Base-by-base conservation (phyloP, 1,139 yeast species). In the Pichia sp. region DNA sequence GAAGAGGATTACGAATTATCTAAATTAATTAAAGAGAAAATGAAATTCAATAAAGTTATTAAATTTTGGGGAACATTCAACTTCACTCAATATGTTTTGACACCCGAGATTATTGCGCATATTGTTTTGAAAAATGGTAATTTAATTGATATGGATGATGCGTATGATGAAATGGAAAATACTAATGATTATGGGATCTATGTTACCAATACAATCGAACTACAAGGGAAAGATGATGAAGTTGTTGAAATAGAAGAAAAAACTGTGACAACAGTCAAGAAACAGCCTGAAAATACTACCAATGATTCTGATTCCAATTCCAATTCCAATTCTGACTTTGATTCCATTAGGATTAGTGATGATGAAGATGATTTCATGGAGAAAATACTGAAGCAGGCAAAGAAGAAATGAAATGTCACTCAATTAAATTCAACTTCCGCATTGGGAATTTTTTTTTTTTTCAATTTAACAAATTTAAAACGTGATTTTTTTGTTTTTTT, bases 31-130 rank as follows among this genome's bases (percentile, higher is more conserved):
- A 67, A 41, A 58, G 67, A 30, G 57, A 65, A 47, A 73, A 59
- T 55, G 56, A 64, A 43, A 56, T 62, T 2, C 60, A 70, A 77
- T 57, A 67, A 71, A 18, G 78, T 81, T 0, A 66, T 84, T 4
- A 68, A 71, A 44, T 84, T 81, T 70, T 84, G 89, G 89, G 80
- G 85, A 1, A 60, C 71, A 0, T 72, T 73, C 25, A 78, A 79
- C 49, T 85, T 83, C 61, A 66, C 76, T 2, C 73, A 78, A 9
- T 81, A 80, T 60, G 82, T 84, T 0, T 65, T 85, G 28, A 83
- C 87, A 14, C 84, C 85, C 45, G 91, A 85, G 59, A 65, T 84
- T 9, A 73, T 83, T 9, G 67, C 80, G 10, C 66, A 80, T 44
- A 60, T 83, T 46, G 75, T 79, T 4, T 72, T 74, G 67, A 75